Evolutionary conservation across 768 basidiomycete species (phyloP).

Genomic region (Tulasnella sp.): DNA sequence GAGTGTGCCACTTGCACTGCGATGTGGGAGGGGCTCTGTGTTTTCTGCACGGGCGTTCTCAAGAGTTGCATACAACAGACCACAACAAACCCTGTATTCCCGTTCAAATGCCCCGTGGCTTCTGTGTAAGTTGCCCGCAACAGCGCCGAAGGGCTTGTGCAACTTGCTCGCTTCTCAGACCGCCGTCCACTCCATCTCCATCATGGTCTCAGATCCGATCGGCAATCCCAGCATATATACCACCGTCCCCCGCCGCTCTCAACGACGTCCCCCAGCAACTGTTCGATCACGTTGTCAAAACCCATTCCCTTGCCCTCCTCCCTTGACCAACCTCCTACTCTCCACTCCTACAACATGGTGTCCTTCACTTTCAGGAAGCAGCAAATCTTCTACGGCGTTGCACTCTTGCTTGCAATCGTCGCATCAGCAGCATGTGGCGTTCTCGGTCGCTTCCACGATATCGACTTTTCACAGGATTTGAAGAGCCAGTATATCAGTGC

Average conservation of each 20-base stretch:
- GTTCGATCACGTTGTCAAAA: constrained; percentile 11
- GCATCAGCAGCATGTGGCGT: constrained; percentile 10
- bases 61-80: constrained; percentile 10
- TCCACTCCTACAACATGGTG: neutral
- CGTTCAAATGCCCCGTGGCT: constrained; percentile 20
- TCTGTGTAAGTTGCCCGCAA: constrained; percentile 22
- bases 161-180: neutral
- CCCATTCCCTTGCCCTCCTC: neutral
- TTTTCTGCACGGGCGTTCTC: neutral
- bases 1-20: constrained; percentile 5
- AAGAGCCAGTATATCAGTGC: constrained; percentile 19
- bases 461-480: constrained; percentile 10
- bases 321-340: neutral
- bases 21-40: neutral
- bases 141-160: constrained; percentile 12
- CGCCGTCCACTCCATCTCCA: constrained; percentile 8
- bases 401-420: constrained; percentile 3
- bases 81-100: constrained; percentile 21
- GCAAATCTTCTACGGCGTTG: constrained; percentile 22
- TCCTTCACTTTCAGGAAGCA: constrained; percentile 10
- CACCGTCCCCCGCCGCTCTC: neutral
- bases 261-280: constrained; percentile 2
- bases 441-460: constrained; percentile 15
- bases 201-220: constrained; percentile 7
- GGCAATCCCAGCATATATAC: constrained; percentile 4